Base-by-base conservation (phyloP, 2,329 filamentous ascomycete genomes). In the Alternaria solani region DNA sequence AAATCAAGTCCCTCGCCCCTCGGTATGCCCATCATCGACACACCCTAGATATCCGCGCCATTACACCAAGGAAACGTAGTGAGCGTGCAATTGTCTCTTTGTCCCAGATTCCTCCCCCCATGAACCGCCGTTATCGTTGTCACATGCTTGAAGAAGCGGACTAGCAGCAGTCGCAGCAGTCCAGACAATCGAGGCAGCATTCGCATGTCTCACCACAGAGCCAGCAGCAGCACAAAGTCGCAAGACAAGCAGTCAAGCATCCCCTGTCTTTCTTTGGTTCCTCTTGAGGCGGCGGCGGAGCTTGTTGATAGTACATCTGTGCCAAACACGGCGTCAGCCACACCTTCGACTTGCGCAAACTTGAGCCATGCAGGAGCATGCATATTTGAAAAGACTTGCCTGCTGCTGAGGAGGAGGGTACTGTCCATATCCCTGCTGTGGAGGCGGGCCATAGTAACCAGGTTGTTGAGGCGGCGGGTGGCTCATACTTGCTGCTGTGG, bases 191-290 rank as follows among this genome's bases (percentile, higher is more conserved):
- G 2, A 75, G 42, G 56, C 74, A 77, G 63, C 75, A 78, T 47
- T 77, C 74, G 68, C 75, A 78, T 18, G 73, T 66, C 64, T 78
- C 75, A 6, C 71, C 74, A 52, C 75, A 77, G 26, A 77, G 60
- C 70, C 71, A 77, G 61, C 75, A 77, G 63, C 75, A 77, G 65
- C 75, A 77, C 46, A 77, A 59, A n/a, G 74, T 72, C 9, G 75
- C 75, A 43, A 78, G 47, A 69, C 73, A 78, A 49, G 71, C 70
- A 30, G 66, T 63, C 61, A 78, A 55, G 55, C 74, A 77, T 12
- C 74, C 74, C 6, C 74, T 57, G 34, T 76, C 73, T 52, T 77
- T 76, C 67, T 76, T 72, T 23, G 67, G 54, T 18, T 72, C 63
- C 18, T 64, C 63, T 32, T 66, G 65, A n/a, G 64, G 64, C 25